phyloP scores from a whole-genome alignment of 345 rosid genomes.

The Crucihimalaya himalaica region DNA sequence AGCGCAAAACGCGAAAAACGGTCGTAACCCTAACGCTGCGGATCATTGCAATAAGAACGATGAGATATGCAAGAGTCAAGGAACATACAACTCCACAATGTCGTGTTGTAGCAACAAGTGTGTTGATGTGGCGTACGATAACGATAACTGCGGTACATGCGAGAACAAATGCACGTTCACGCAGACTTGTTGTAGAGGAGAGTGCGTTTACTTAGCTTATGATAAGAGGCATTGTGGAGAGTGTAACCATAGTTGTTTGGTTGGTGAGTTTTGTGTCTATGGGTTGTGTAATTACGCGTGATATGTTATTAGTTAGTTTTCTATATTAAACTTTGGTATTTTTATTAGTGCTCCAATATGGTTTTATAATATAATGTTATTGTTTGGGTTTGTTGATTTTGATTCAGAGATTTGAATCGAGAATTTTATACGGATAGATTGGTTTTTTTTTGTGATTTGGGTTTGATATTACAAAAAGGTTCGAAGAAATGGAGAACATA shows the following conservation, averaged over 20 bases:
- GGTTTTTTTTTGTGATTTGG: background rate
- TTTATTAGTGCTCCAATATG: background rate
- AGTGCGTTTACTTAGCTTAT: constrained; percentile 52
- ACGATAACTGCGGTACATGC: constrained; percentile 71
- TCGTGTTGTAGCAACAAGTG: constrained; percentile 83
- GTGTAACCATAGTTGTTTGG: constrained; percentile 59
- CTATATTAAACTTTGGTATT: constrained; percentile 10
- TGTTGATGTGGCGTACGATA: constrained; percentile 46
- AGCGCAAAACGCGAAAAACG: constrained; percentile 25
- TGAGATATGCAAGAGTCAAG: constrained; percentile 42
- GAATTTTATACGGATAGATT: background rate
- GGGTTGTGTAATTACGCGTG: constrained; percentile 70
- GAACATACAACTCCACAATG: constrained; percentile 36
- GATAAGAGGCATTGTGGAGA: constrained; percentile 77
- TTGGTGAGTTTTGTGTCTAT: constrained; percentile 51
- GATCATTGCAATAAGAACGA: constrained; percentile 62
- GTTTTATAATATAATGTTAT: background rate
- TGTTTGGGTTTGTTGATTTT: background rate
- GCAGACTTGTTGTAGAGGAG: constrained; percentile 63
- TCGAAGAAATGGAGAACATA: background rate
- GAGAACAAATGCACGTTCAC: constrained; percentile 60
- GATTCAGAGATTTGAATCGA: constrained; percentile 1
- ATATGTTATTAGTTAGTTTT: constrained; percentile 15
- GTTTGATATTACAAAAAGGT: background rate
- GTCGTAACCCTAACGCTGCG: constrained; percentile 50